phyloP scores from a whole-genome alignment of 148 eudicot species.

The Amaranthus palmeri region DNA sequence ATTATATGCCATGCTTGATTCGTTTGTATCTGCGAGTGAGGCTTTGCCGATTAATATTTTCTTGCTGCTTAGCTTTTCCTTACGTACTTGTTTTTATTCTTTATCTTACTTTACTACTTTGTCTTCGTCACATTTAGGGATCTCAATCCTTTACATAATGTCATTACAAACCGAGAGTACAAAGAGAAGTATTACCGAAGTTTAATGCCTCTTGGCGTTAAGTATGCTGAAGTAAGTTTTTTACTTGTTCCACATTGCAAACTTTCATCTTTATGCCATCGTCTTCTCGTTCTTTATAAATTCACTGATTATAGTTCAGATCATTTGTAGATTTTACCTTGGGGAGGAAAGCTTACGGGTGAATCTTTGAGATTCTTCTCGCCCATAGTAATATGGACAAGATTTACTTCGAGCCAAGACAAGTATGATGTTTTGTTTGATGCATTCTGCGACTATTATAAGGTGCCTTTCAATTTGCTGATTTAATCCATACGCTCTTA shows the following conservation, averaged over 20 bases:
- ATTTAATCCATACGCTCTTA: neutral
- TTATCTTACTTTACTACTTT: conserved; percentile 5
- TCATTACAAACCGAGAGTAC: conserved; percentile 52
- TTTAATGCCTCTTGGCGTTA: conserved; percentile 59
- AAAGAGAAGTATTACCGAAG: conserved; percentile 69
- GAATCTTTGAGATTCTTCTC: conserved; percentile 93
- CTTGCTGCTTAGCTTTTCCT: neutral
- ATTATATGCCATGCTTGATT: neutral
- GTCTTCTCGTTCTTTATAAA: conserved; percentile 15
- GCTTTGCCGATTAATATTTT: neutral
- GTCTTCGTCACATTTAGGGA: conserved; percentile 42
- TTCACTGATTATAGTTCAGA: conserved; percentile 44
- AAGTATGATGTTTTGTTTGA: conserved; percentile 52
- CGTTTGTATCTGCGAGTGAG: neutral
- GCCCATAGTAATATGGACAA: conserved; percentile 91
- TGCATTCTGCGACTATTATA: conserved; percentile 79
- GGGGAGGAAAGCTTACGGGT: conserved; percentile 94
- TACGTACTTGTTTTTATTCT: neutral
- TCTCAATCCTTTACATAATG: conserved; percentile 85
- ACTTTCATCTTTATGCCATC: neutral
- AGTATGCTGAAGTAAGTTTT: conserved; percentile 65
- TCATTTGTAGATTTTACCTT: conserved; percentile 85
- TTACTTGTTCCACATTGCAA: neutral
- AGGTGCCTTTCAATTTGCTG: conserved; percentile 39
- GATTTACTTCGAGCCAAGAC: conserved; percentile 51